Percentiles rank a stretch among this genome's conserved stretches.
Evolutionary conservation across 352 stramenopile species (phyloP).

Genomic region (Globisporangium takayamanum): DNA sequence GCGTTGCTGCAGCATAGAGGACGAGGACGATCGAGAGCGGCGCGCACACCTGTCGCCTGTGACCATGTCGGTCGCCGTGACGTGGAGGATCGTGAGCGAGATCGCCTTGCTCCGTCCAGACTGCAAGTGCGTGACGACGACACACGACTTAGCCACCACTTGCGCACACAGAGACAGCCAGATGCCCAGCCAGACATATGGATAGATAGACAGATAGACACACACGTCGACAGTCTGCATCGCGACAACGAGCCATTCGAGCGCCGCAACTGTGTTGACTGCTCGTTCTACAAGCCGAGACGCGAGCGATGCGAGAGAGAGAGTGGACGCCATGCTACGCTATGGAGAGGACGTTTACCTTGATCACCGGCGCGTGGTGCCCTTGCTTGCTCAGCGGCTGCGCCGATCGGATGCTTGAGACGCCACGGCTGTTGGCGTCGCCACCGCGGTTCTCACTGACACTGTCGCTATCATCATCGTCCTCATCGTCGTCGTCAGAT

Average conservation of each 20-base stretch:
- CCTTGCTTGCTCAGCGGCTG: slow-evolving; percentile 18
- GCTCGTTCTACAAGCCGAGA: no score
- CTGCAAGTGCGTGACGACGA: slow-evolving; percentile 1
- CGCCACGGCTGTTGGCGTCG: slow-evolving; percentile 3
- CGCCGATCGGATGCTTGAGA: slow-evolving; percentile 19
- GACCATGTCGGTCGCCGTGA: slow-evolving; percentile 22
- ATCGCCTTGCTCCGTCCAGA: slow-evolving; percentile 8
- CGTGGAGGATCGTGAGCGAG: slow-evolving; percentile 26
- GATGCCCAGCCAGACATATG: not conserved
- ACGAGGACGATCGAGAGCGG: not conserved
- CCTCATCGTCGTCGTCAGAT: slow-evolving; percentile 15
- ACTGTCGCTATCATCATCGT: not conserved
- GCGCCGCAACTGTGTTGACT: not conserved
- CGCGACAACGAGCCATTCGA: not conserved
- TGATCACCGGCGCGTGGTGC: slow-evolving; percentile 13
- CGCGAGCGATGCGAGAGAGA: not conserved
- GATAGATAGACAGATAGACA: slow-evolving; percentile 1
- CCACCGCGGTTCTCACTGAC: slow-evolving; percentile 13
- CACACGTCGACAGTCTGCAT: not conserved
- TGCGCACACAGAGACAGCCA: not conserved
- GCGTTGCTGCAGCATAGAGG: not conserved
- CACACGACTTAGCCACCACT: not conserved
- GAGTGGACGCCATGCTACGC: slow-evolving; percentile 1
- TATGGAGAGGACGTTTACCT: slow-evolving; percentile 27
- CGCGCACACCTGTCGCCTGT: slow-evolving; percentile 23